These are phyloP conservation scores for Daldinia vernicosa DNA, from an alignment of 495 filamentous ascomycete genomes.

Conservation along the genomic window DNA sequence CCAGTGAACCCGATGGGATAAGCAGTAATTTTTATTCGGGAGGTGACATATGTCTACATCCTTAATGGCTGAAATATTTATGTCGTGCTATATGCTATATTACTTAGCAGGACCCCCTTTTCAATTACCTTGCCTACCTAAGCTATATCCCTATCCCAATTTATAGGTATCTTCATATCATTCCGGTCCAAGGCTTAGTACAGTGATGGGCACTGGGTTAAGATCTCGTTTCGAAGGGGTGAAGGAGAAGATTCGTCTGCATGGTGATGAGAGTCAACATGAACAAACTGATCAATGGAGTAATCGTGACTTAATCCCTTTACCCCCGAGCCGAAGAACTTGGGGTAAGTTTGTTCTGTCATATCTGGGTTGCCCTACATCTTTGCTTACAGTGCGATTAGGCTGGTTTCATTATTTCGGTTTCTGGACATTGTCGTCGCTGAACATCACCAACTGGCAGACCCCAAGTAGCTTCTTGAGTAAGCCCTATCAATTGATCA, in stretches of 20 bases:
- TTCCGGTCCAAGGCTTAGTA: background rate
- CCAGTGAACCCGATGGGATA: background rate
- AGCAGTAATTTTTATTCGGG: constrained; percentile 10
- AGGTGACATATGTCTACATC: background rate
- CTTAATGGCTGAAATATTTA: constrained; percentile 6
- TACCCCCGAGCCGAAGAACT: constrained; percentile 46
- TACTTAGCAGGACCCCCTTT: constrained; percentile 6
- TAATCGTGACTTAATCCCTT: constrained; percentile 50
- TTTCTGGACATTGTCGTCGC: constrained; percentile 43
- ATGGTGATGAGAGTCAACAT: constrained; percentile 40
- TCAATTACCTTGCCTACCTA: background rate
- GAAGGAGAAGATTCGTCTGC: constrained; percentile 40
- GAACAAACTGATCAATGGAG: constrained; percentile 43
- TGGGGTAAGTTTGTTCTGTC: constrained; percentile 41
- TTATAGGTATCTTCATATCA: no score
- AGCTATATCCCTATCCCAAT: background rate
- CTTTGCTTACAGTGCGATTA: constrained; percentile 17
- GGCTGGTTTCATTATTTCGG: constrained; percentile 45
- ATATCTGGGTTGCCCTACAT: background rate
- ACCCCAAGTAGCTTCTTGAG: constrained; percentile 50
- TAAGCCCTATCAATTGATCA: constrained; percentile 30
- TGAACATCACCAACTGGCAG: constrained; percentile 52
- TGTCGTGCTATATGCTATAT: constrained; percentile 21
- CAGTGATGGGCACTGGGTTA: constrained; percentile 31
- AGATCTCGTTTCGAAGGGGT: constrained; percentile 33